phyloP scores from a whole-genome alignment of 345 rosid species.

The Angophora floribunda region DNA sequence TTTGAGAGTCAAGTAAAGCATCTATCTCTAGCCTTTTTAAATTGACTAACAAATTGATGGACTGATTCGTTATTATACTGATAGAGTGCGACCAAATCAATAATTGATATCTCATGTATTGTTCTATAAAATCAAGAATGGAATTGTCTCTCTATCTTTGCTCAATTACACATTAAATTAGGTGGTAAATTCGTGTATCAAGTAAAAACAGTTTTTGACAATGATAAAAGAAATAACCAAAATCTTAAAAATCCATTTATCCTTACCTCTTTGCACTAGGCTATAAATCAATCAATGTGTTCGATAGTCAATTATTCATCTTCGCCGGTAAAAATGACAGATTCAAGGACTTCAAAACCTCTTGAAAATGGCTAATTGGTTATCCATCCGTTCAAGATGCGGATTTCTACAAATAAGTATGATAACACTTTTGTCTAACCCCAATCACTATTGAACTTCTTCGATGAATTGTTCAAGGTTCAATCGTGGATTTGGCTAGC shows the following conservation, averaged over 20 bases:
- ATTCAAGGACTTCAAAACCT: not conserved
- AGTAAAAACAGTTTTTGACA: not conserved
- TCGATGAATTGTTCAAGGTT: no score
- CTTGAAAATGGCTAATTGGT: not conserved
- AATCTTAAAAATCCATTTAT: not conserved
- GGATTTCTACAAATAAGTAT: not conserved
- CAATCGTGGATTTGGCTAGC: not conserved
- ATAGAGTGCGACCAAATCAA: not conserved
- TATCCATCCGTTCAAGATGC: not conserved
- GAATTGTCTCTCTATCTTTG: not conserved
- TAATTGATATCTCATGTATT: not conserved
- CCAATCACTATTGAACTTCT: not conserved
- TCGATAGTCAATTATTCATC: not conserved
- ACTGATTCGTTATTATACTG: not conserved
- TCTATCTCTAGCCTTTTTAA: no score
- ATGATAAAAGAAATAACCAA: not conserved
- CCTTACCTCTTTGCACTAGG: not conserved
- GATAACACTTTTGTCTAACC: not conserved
- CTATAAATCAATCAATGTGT: not conserved
- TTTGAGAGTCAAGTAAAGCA: no score
- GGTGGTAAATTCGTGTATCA: not conserved
- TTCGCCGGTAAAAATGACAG: not conserved
- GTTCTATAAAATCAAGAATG: no score
- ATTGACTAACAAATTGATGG: not conserved
- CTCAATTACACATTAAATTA: not conserved